Evolutionary conservation across 2,329 filamentous ascomycete species (phyloP).

Genomic region (Exophiala sp.): DNA sequence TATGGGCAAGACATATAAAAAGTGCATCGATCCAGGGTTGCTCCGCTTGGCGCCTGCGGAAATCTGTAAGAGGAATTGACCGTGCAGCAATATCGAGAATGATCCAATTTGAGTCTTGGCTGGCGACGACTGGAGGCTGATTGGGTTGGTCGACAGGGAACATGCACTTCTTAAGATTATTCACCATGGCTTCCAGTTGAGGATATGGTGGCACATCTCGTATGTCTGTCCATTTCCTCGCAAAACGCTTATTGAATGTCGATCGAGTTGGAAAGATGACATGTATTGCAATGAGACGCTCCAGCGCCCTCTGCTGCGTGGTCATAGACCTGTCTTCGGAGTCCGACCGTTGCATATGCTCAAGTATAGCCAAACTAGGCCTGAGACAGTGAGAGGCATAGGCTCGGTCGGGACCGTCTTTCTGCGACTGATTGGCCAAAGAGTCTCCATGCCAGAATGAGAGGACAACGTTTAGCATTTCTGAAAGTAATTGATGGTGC

Average conservation of each 20-base stretch:
- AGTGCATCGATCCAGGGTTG: slow-evolving; percentile 49
- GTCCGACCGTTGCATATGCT: neutral
- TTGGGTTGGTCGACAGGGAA: neutral
- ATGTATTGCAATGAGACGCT: slow-evolving; percentile 34
- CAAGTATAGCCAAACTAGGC: slow-evolving; percentile 31
- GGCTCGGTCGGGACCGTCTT: slow-evolving; percentile 13
- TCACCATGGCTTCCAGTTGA: slow-evolving; percentile 15
- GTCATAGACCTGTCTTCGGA: neutral
- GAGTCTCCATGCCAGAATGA: slow-evolving; percentile 10
- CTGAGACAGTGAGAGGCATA: slow-evolving; percentile 29
- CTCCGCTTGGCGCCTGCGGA: slow-evolving; percentile 44
- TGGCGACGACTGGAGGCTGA: neutral
- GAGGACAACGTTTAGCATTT: slow-evolving; percentile 4
- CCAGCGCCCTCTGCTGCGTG: slow-evolving; percentile 22
- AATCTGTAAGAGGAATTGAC: slow-evolving; percentile 42
- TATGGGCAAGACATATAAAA: slow-evolving; percentile 43
- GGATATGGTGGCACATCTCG: slow-evolving; percentile 14
- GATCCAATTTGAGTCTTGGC: slow-evolving; percentile 3
- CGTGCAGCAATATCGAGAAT: slow-evolving; percentile 35
- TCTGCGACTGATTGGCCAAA: neutral
- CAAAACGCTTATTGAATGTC: slow-evolving; percentile 18
- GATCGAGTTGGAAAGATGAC: slow-evolving; percentile 34
- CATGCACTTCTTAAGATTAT: slow-evolving; percentile 6
- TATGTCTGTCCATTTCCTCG: slow-evolving; percentile 19
- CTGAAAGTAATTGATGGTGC: neutral